phyloP scores from a whole-genome alignment of 768 basidiomycete genomes.

The Suillus decipiens region DNA sequence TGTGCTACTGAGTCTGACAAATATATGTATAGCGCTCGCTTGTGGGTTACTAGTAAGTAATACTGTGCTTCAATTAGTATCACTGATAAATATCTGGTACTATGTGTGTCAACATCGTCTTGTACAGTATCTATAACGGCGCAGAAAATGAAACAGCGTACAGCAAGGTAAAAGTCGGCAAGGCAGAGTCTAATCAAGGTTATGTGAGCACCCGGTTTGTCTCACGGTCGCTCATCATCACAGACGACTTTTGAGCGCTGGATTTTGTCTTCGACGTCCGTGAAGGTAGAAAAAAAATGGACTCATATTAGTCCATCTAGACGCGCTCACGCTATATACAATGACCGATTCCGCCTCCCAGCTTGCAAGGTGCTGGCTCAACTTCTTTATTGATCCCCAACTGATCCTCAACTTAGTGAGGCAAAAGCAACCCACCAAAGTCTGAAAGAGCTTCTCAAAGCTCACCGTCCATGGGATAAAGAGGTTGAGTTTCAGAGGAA shows the following conservation, averaged over 20 bases:
- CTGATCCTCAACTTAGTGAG: slow-evolving; percentile 52
- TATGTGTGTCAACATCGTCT: not conserved
- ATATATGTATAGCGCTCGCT: too few relatives aligned
- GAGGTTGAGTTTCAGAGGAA: slow-evolving; percentile 87
- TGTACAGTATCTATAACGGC: not conserved
- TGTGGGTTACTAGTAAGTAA: too few relatives aligned
- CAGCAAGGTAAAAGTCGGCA: too few relatives aligned
- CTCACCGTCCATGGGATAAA: slow-evolving; percentile 77
- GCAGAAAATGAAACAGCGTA: too few relatives aligned
- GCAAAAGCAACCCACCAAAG: slow-evolving; percentile 74
- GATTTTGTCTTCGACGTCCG: slow-evolving; percentile 8
- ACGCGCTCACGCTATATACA: slow-evolving; percentile 13
- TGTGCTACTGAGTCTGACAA: too few relatives aligned
- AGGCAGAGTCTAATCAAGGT: not conserved
- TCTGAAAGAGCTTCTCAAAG: slow-evolving; percentile 74
- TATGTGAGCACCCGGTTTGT: slow-evolving; percentile 4
- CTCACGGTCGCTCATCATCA: slow-evolving; percentile 7
- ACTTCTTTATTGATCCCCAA: not conserved
- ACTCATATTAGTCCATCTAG: slow-evolving; percentile 16
- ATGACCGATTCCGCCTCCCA: slow-evolving; percentile 45
- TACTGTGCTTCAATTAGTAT: not conserved
- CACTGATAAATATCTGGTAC: not conserved
- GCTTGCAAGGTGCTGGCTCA: slow-evolving; percentile 35
- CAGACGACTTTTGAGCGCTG: slow-evolving; percentile 6
- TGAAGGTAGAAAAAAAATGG: slow-evolving; percentile 24